These are phyloP conservation scores for Coniochaeta ligniaria DNA, from an alignment of 2,329 filamentous ascomycete species.

Conservation along the genomic window DNA sequence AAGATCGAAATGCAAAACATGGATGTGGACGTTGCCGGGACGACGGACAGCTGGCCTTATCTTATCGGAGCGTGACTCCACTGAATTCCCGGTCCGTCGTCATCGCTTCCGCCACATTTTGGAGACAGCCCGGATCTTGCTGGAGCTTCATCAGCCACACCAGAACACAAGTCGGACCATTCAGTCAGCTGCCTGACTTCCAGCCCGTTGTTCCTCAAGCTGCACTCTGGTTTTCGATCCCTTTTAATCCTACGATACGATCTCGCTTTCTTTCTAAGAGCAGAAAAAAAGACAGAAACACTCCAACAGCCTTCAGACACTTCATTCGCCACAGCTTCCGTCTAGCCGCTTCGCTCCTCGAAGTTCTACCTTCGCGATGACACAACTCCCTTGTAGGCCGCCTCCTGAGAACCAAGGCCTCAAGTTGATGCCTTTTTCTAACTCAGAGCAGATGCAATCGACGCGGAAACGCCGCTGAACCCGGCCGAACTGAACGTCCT, in stretches of 20 bases:
- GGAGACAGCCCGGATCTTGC: conserved; percentile 8
- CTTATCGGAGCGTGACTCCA: conserved; percentile 14
- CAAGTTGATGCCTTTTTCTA: background rate
- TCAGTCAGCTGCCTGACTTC: background rate
- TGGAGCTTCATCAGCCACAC: conserved; percentile 11
- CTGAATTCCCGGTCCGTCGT: conserved; percentile 7
- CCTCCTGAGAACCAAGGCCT: background rate
- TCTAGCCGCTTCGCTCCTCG: background rate
- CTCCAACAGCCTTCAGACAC: background rate
- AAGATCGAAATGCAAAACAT: background rate
- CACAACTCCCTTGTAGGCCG: conserved; percentile 18
- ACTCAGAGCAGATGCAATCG: conserved; percentile 70
- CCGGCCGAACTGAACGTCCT: conserved; percentile 88
- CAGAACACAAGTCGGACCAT: background rate
- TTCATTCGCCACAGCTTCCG: background rate
- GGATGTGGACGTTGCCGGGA: conserved; percentile 12
- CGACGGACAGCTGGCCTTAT: conserved; percentile 13
- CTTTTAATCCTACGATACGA: background rate
- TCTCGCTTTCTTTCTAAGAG: background rate
- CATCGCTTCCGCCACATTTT: conserved; percentile 10
- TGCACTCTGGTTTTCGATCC: background rate
- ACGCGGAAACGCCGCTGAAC: conserved; percentile 95
- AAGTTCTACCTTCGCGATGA: conserved; percentile 9
- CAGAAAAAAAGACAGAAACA: too few species aligned
- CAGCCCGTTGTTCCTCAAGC: background rate